These are phyloP conservation scores for Globisporangium splendens DNA, from an alignment of 352 stramenopile genomes.

Conservation along the genomic window DNA sequence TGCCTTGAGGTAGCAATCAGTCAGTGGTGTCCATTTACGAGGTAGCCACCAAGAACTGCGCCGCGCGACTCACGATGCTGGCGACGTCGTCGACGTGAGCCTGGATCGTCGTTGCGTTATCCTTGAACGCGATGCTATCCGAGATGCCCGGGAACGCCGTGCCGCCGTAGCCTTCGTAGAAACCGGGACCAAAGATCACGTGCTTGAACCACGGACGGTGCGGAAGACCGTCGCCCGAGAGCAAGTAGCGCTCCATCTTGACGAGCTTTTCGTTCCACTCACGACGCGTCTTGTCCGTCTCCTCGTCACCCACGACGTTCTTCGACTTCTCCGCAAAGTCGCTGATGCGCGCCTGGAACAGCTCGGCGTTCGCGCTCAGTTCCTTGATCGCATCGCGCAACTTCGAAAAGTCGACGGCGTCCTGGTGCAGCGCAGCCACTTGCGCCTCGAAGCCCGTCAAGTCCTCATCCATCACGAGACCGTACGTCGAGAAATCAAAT, in stretches of 20 bases:
- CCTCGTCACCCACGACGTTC: background rate
- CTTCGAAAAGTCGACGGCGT: constrained; percentile 23
- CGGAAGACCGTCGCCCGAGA: constrained; percentile 31
- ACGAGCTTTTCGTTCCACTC: constrained; percentile 50
- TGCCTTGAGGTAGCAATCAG: too few relatives aligned
- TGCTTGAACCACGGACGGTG: constrained; percentile 61
- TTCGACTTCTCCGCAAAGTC: constrained; percentile 5
- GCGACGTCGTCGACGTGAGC: constrained; percentile 42
- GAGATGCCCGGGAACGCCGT: constrained; percentile 48
- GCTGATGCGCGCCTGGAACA: constrained; percentile 22
- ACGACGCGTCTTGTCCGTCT: background rate
- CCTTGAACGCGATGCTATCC: constrained; percentile 43
- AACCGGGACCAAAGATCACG: constrained; percentile 56
- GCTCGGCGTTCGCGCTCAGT: constrained; percentile 29
- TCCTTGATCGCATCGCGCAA: constrained; percentile 38
- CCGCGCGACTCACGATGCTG: constrained; percentile 27
- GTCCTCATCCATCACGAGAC: constrained; percentile 48
- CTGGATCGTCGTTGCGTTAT: constrained; percentile 31
- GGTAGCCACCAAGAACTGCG: constrained; percentile 24
- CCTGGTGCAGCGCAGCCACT: constrained; percentile 13
- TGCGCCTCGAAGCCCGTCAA: constrained; percentile 26
- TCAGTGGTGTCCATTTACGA: too few relatives aligned
- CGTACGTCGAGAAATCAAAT: constrained; percentile 75
- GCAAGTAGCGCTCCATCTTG: constrained; percentile 42
- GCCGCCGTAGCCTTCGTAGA: constrained; percentile 50